Evolutionary conservation across 2,329 filamentous ascomycete genomes (phyloP).

Genomic region (Elsinoe australis): DNA sequence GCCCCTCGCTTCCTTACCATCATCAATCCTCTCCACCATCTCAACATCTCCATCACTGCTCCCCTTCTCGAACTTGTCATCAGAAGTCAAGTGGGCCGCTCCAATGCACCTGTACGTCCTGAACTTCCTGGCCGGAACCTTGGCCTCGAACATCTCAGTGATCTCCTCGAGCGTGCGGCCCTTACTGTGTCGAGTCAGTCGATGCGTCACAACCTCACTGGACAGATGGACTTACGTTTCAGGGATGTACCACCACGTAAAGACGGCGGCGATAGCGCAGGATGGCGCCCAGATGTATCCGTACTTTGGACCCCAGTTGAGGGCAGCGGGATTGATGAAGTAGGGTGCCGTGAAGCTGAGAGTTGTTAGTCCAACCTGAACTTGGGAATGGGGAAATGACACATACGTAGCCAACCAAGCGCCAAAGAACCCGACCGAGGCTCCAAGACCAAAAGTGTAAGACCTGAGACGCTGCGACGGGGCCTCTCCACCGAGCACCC

Average conservation of each 20-base stretch:
- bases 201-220: too few species aligned
- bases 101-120: constrained; percentile 33
- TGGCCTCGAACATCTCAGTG: constrained; percentile 45
- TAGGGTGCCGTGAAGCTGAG: constrained; percentile 48
- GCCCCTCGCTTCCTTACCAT: not conserved
- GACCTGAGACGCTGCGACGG: constrained; percentile 50
- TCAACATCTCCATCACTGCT: constrained; percentile 11
- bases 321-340: constrained; percentile 48
- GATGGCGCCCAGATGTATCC: constrained; percentile 49
- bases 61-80: constrained; percentile 13
- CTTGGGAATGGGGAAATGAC: not conserved
- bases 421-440: constrained; percentile 47
- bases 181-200: too few species aligned
- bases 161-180: constrained; percentile 48
- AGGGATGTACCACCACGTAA: constrained; percentile 45
- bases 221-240: too few species aligned
- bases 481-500: constrained; percentile 51
- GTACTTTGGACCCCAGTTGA: constrained; percentile 53
- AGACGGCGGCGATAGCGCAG: constrained; percentile 27
- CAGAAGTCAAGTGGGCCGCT: not conserved
- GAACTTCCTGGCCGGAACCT: constrained; percentile 39
- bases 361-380: not conserved
- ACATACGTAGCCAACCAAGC: constrained; percentile 47
- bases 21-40: not conserved
- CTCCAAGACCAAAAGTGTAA: constrained; percentile 50